These are phyloP conservation scores for Yamadazyma mexicana DNA, from an alignment of 1,139 yeast genomes.

Conservation along the genomic window DNA sequence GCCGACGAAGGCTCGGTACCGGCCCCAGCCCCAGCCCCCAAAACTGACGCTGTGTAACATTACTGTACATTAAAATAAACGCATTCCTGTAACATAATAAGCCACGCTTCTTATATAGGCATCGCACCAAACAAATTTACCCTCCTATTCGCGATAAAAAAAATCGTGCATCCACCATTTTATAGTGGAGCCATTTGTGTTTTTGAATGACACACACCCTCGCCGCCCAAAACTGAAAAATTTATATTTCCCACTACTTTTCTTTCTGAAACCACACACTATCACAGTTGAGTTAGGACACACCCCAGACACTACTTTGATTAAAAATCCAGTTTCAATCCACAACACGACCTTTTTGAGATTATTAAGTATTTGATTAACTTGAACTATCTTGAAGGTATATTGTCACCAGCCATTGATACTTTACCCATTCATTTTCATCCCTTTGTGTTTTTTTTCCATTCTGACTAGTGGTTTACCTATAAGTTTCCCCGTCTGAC, in stretches of 20 bases:
- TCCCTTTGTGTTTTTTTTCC: slow-evolving; percentile 2
- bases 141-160: background rate
- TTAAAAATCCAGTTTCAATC: background rate
- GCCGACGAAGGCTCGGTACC: background rate
- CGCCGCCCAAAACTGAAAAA: slow-evolving; percentile 3
- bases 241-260: slow-evolving; percentile 5
- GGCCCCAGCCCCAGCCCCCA: slow-evolving; percentile 1
- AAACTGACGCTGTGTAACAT: too few species aligned
- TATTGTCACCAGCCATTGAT: background rate
- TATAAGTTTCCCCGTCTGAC: background rate
- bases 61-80: too few species aligned
- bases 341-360: slow-evolving; percentile 5
- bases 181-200: background rate
- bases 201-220: slow-evolving; percentile 4
- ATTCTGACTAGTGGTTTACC: background rate
- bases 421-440: background rate
- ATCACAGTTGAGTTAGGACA: slow-evolving; percentile 1
- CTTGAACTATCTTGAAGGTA: too few species aligned
- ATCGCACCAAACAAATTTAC: background rate
- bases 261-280: background rate
- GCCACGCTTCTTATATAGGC: too few species aligned
- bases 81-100: too few species aligned
- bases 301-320: slow-evolving; percentile 1
- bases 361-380: background rate
- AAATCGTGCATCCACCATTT: background rate